A percentile compares a stretch with the other conserved stretches of the same genome.
phyloP scores from a whole-genome alignment of 805 yeast species.

The Candida boleticola region DNA sequence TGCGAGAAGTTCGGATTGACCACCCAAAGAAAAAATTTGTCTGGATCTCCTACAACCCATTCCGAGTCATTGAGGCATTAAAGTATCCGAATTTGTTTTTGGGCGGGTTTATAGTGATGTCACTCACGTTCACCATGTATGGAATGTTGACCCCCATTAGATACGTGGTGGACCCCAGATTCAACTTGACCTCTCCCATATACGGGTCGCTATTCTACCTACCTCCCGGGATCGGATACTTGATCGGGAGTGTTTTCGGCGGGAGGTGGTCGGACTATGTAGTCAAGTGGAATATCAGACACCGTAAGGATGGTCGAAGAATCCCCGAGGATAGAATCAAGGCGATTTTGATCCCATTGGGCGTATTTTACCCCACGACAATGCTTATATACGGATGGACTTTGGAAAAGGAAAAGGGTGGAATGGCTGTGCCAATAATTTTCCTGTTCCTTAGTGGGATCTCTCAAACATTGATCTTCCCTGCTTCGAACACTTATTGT shows the following conservation, averaged over 20 bases:
- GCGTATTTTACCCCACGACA: slow-evolving; percentile 44
- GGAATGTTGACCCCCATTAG: slow-evolving; percentile 53
- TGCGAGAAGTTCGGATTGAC: slow-evolving; percentile 16
- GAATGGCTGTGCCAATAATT: slow-evolving; percentile 53
- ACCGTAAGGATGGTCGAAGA: slow-evolving; percentile 35
- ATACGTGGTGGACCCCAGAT: slow-evolving; percentile 55
- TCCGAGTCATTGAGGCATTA: slow-evolving; percentile 42
- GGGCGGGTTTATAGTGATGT: slow-evolving; percentile 41
- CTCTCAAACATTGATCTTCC: slow-evolving; percentile 52
- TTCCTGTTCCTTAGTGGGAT: slow-evolving; percentile 47
- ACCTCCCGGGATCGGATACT: slow-evolving; percentile 57
- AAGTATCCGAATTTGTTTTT: slow-evolving; percentile 42
- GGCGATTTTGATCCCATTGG: slow-evolving; percentile 36
- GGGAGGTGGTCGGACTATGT: slow-evolving; percentile 51
- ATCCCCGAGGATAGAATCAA: slow-evolving; percentile 54
- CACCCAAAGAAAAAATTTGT: slow-evolving; percentile 36
- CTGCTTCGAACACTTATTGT: slow-evolving; percentile 55
- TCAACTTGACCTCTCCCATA: slow-evolving; percentile 46
- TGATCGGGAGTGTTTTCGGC: slow-evolving; percentile 49
- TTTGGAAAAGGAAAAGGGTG: slow-evolving; percentile 48
- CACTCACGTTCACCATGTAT: slow-evolving; percentile 51
- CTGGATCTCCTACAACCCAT: slow-evolving; percentile 45
- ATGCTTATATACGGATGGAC: slow-evolving; percentile 56
- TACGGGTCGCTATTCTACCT: slow-evolving; percentile 53
- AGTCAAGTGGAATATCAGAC: slow-evolving; percentile 41